A percentile compares a stretch with the other conserved stretches of the same genome.
Evolutionary conservation across 345 rosid genomes (phyloP).

Genomic region (Conringia planisiliqua): DNA sequence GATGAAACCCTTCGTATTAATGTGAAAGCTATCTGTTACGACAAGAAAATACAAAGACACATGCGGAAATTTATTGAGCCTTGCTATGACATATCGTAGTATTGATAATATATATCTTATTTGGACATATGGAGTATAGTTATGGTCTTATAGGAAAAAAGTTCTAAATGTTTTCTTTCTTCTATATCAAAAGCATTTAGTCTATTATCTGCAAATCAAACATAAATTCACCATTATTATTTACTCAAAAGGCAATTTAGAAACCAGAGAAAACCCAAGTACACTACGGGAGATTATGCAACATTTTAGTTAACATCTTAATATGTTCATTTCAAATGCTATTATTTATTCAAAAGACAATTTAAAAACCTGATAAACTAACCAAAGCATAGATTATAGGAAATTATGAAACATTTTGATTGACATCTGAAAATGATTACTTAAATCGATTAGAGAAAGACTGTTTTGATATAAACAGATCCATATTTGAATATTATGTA

Average conservation of each 20-base stretch:
- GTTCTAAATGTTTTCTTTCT: not conserved
- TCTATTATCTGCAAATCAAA: not conserved
- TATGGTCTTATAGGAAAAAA: not conserved
- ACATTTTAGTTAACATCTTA: not conserved
- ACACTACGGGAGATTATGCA: too few species aligned
- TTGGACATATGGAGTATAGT: constrained; percentile 2
- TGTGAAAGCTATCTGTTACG: constrained; percentile 24
- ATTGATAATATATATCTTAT: constrained; percentile 1
- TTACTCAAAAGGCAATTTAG: not conserved
- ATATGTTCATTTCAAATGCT: too few species aligned
- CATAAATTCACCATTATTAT: not conserved
- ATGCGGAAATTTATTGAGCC: constrained; percentile 26
- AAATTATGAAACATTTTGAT: not conserved
- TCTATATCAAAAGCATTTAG: not conserved
- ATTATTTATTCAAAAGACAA: not conserved
- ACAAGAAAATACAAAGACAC: constrained; percentile 33
- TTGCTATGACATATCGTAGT: constrained; percentile 12
- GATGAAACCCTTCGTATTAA: constrained; percentile 25
- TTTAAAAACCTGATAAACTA: not conserved
- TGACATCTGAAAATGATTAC: not conserved
- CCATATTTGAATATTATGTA: not conserved
- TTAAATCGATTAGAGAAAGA: not conserved
- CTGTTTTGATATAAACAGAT: not conserved
- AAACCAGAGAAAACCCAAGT: not conserved
- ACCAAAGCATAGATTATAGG: not conserved